phyloP scores from a whole-genome alignment of 148 eudicot species.

The Camellia granthamiana region DNA sequence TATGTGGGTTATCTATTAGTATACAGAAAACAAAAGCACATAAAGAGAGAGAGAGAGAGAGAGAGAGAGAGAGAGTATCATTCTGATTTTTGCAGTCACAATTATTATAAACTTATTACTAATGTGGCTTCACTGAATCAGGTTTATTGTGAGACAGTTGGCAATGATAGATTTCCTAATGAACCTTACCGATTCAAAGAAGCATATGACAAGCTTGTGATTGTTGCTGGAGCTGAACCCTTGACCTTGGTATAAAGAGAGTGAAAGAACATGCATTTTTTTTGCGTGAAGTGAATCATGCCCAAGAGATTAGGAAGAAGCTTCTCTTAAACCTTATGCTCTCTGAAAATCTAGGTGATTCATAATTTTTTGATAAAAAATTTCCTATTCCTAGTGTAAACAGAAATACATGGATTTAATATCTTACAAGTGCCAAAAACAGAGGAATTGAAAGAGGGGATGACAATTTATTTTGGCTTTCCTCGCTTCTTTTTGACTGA shows the following conservation, averaged over 20 bases:
- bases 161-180: constrained; percentile 33
- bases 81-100: not conserved
- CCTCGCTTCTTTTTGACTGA: not conserved
- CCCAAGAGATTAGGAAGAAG: constrained; percentile 82
- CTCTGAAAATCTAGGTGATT: constrained; percentile 74
- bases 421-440: not conserved
- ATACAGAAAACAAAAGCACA: too few species aligned
- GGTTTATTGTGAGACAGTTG: constrained; percentile 75
- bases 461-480: not conserved
- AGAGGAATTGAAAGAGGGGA: not conserved
- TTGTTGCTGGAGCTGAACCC: constrained; percentile 85
- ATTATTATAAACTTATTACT: not conserved
- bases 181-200: constrained; percentile 70
- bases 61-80: not conserved
- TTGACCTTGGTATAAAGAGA: constrained; percentile 79
- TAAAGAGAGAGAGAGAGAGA: too few species aligned
- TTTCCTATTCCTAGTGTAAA: not conserved
- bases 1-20: too few species aligned
- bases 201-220: constrained; percentile 89
- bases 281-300: constrained; percentile 84
- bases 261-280: constrained; percentile 81
- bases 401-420: not conserved
- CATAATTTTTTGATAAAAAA: not conserved
- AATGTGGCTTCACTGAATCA: constrained; percentile 22
- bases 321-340: constrained; percentile 86